Evolutionary conservation across 2,329 filamentous ascomycete species (phyloP).

Genomic region (Epichloe amarillans): DNA sequence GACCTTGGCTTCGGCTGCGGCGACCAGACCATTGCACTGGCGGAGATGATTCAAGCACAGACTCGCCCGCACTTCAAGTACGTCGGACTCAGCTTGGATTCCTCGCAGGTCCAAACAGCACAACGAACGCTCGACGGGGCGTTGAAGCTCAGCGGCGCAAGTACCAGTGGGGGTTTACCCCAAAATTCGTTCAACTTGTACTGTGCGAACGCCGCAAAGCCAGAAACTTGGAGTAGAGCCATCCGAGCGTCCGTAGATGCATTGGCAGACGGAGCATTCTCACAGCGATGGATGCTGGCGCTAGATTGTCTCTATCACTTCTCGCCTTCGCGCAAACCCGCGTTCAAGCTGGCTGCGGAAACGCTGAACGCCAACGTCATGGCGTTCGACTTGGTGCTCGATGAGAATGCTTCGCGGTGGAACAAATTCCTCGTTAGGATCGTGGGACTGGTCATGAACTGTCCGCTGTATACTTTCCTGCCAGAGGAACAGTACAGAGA

Average conservation of each 20-base stretch:
- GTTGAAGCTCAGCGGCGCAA: constrained; percentile 7
- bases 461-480: constrained; percentile 35
- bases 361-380: constrained; percentile 34
- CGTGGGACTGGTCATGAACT: constrained; percentile 32
- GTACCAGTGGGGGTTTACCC: not conserved
- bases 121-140: constrained; percentile 18
- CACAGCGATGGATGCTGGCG: constrained; percentile 36
- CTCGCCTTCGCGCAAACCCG: constrained; percentile 32
- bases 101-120: constrained; percentile 27
- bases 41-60: constrained; percentile 12
- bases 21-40: constrained; percentile 38
- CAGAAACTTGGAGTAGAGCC: constrained; percentile 24
- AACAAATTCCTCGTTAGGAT: constrained; percentile 24
- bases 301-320: constrained; percentile 47
- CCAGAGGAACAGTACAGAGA: constrained; percentile 30
- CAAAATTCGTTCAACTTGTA: constrained; percentile 24
- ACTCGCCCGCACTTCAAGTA: constrained; percentile 26
- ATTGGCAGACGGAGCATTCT: constrained; percentile 12
- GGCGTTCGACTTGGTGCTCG: constrained; percentile 40
- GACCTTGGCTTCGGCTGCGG: constrained; percentile 48
- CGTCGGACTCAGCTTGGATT: constrained; percentile 38
- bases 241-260: constrained; percentile 14
- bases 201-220: constrained; percentile 35
- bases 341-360: constrained; percentile 28
- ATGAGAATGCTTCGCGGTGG: constrained; percentile 14